Percentiles rank a stretch among this genome's conserved stretches.
Conservation (phyloP, 257 asterid genomes). For the Primulina eburnea region DNA sequence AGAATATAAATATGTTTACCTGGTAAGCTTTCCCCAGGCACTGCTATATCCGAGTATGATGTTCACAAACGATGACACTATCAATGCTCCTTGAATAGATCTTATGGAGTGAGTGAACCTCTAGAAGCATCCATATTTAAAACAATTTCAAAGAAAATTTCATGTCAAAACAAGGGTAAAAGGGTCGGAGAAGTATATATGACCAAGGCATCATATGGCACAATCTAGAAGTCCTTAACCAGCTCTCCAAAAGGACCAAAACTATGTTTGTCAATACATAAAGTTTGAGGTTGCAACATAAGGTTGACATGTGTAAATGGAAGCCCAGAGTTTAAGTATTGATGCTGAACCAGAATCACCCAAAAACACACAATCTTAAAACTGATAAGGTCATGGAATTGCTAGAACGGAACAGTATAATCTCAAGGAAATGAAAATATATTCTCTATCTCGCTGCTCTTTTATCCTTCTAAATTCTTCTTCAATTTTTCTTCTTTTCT, state of each 20-base stretch:
- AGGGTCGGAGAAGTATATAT: not conserved
- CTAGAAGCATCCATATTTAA: conserved; percentile 46
- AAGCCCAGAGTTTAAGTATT: no score
- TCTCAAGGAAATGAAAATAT: not conserved
- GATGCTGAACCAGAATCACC: not conserved
- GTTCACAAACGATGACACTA: conserved; percentile 82
- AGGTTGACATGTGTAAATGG: no score
- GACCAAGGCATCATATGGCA: not conserved
- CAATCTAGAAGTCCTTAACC: conserved; percentile 13
- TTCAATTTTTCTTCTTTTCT: no score
- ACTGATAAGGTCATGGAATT: not conserved
- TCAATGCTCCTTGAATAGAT: conserved; percentile 89
- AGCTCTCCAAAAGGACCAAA: not conserved
- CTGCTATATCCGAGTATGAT: conserved; percentile 73
- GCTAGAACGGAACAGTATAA: not conserved
- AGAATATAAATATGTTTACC: conserved; percentile 39
- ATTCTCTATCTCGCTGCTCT: no score
- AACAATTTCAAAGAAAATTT: conserved; percentile 17
- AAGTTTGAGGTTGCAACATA: no score
- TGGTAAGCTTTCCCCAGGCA: conserved; percentile 80
- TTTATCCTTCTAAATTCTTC: no score
- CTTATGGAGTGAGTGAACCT: conserved; percentile 85
- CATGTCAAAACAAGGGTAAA: conserved; percentile 15
- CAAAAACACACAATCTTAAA: no score
- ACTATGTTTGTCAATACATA: no score